phyloP scores from a whole-genome alignment of 2,329 filamentous ascomycete genomes.

The Xylaria arbuscula region DNA sequence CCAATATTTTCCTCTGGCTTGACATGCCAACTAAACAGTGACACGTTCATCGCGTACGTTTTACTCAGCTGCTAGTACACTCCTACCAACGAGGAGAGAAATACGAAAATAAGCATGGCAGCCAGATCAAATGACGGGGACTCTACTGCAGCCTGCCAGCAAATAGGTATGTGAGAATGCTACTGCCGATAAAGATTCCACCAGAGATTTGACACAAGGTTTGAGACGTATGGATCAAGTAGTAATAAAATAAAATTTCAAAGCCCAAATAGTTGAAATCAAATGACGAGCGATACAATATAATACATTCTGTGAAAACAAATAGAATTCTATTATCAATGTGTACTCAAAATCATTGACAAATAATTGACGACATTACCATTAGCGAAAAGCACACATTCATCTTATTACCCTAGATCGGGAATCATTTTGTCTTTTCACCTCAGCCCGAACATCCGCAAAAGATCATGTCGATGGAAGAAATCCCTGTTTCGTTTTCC shows the following conservation, averaged over 20 bases:
- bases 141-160: too few relatives aligned
- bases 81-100: too few relatives aligned
- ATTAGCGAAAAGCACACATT: too few relatives aligned
- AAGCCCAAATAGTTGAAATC: background rate
- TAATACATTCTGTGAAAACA: background rate
- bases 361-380: background rate
- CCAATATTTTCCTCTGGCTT: too few relatives aligned
- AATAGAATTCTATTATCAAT: background rate
- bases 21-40: too few relatives aligned
- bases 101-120: too few relatives aligned
- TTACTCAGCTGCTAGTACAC: too few relatives aligned
- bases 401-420: background rate
- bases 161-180: too few relatives aligned
- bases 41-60: too few relatives aligned
- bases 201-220: too few relatives aligned
- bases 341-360: background rate
- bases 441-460: conserved; percentile 60
- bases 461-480: conserved; percentile 78
- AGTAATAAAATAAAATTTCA: background rate
- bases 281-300: background rate
- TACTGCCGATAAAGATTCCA: too few relatives aligned
- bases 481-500: conserved; percentile 82
- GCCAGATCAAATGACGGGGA: too few relatives aligned
- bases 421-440: conserved; percentile 1
- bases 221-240: background rate